These are phyloP conservation scores for Cladosporium cucumerinum DNA, from an alignment of 2,329 filamentous ascomycete species.

Conservation along the genomic window DNA sequence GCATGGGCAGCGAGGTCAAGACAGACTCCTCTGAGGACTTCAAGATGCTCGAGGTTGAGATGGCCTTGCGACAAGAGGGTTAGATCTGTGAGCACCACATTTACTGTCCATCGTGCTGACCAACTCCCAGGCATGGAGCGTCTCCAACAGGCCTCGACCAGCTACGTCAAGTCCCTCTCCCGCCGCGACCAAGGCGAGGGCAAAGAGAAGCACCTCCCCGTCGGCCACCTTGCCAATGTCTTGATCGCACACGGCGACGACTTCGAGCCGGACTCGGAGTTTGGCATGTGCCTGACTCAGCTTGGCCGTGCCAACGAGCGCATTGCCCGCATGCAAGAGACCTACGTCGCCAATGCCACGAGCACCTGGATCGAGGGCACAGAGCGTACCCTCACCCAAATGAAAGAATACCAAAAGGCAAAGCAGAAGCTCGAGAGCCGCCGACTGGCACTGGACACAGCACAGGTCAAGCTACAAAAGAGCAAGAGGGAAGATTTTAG, in stretches of 20 bases:
- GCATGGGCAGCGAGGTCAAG: conserved; percentile 88
- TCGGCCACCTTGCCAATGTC: conserved; percentile 73
- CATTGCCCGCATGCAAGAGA: conserved; percentile 79
- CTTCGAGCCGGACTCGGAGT: conserved; percentile 86
- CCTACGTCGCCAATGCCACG: conserved; percentile 73
- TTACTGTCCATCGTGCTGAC: conserved; percentile 1
- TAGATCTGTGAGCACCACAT: not conserved
- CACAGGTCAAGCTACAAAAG: conserved; percentile 85
- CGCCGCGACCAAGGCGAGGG: conserved; percentile 82
- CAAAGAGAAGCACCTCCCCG: conserved; percentile 79
- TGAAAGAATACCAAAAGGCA: conserved; percentile 93
- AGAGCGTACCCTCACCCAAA: conserved; percentile 83
- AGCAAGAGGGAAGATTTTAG: conserved; percentile 91
- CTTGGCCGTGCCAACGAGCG: conserved; percentile 86
- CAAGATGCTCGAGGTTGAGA: conserved; percentile 83
- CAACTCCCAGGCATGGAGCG: conserved; percentile 72
- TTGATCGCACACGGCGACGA: conserved; percentile 91
- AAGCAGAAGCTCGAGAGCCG: conserved; percentile 93
- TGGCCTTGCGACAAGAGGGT: conserved; percentile 87
- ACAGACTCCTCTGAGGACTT: conserved; percentile 87
- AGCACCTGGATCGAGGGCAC: conserved; percentile 87
- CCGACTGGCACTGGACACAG: conserved; percentile 85
- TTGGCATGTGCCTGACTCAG: conserved; percentile 76
- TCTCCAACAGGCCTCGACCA: conserved; percentile 78
- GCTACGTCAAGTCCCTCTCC: conserved; percentile 83